Conservation (phyloP, 2,329 filamentous ascomycete genomes). For the Hypoxylon sp. region DNA sequence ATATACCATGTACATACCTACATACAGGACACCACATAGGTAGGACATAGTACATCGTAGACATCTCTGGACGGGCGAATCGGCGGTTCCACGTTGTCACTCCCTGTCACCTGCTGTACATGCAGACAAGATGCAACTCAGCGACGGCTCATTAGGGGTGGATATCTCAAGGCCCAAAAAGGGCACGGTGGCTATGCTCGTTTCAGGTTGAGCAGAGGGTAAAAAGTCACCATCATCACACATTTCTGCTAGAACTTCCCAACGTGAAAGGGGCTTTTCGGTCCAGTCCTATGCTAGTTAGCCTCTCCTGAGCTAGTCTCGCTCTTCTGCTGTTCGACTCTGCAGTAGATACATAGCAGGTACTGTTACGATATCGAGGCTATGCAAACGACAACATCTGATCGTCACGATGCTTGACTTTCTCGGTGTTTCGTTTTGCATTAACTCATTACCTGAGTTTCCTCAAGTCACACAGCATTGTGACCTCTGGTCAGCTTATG, state of each 20-base stretch:
- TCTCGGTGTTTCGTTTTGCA: background rate
- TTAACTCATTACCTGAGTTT: conserved; percentile 2
- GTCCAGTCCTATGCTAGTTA: no score
- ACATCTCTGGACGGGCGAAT: conserved; percentile 16
- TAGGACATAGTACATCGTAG: no score
- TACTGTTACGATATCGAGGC: conserved; percentile 9
- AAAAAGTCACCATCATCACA: conserved; percentile 16
- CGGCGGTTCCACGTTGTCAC: conserved; percentile 20
- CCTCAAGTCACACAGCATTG: conserved; percentile 1
- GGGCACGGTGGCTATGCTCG: conserved; percentile 42
- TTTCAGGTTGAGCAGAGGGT: conserved; percentile 43
- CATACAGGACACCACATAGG: no score
- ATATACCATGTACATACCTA: no score
- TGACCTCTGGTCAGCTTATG: conserved; percentile 4
- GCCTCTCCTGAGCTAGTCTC: conserved; percentile 21
- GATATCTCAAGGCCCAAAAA: conserved; percentile 19
- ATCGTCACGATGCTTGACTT: conserved; percentile 12
- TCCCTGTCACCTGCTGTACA: no score
- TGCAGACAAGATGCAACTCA: conserved; percentile 26
- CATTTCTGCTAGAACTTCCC: no score
- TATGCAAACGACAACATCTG: conserved; percentile 14
- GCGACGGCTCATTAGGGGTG: conserved; percentile 35
- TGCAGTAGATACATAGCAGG: no score
- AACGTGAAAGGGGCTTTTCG: conserved; percentile 10
- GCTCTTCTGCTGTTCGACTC: conserved; percentile 16